Base-by-base conservation (phyloP, 1,284 basidiomycete genomes). In the Irpex rosettiformis region DNA sequence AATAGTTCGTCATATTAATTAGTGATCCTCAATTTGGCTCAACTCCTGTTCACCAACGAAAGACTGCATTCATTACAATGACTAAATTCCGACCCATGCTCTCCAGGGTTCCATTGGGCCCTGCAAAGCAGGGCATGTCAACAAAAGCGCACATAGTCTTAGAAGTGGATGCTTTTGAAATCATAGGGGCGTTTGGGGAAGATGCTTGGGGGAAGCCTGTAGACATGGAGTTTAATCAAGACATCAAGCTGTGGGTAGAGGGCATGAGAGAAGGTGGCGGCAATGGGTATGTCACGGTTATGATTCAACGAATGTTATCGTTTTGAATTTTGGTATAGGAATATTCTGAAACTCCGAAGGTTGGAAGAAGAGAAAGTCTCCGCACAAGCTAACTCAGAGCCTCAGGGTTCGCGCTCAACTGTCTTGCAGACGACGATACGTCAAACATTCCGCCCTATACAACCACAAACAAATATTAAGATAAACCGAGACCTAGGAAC, bases 221-320 rank as follows among this genome's bases (percentile, higher is more conserved):
- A 52, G 72, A 76, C 13, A 62, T 85, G 2, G 75, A 77, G 30
- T 67, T 61, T 1, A 65, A 81, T 54, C 49, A 62, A 3, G 73
- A 74, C 24, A 65, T 87, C 5, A 64, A 64, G 13, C 69, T 70
- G 53, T 88, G 85, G 85, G 68, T 76, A 16, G 64, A 75, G 10
- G 84, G 80, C 10, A 68, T 87, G 54, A 75, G 74, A 56, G 66
- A 78, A 56, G 75, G 76, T 48, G 84, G 83, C 25, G 82, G 83
- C 54, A 80, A 74, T 63, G 84, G 82, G 83, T 83, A 48, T 47
- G 55, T 62, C 10, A 3, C 37, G 7, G 7, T 1, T 24, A 3
- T 10, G 25, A 21, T 24, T 55, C 45, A 4, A 24, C 7, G 11
- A 25, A 33, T 21, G 27, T n/a, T 54, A 10, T 24, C 42, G 1